Conservation (phyloP, 1,139 yeast genomes). For the Suhomyces anneliseae region DNA sequence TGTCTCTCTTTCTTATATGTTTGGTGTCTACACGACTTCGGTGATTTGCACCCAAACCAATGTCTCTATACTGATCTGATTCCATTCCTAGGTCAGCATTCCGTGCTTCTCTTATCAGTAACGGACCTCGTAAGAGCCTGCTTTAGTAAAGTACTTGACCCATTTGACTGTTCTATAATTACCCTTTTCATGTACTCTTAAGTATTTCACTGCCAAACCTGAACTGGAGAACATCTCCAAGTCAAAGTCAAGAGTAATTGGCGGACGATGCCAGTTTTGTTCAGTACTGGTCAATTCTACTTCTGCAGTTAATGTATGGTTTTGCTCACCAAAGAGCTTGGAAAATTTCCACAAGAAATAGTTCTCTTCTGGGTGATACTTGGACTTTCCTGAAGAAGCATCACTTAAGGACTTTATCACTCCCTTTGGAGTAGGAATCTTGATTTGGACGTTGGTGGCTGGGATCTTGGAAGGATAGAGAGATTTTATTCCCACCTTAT, state of each 20-base stretch:
- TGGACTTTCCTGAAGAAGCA: conserved; percentile 64
- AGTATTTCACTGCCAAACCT: conserved; percentile 71
- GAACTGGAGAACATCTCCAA: conserved; percentile 78
- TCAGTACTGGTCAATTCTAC: conserved; percentile 38
- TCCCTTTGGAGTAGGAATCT: conserved; percentile 71
- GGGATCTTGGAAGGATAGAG: conserved; percentile 58
- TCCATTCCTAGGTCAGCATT: too few relatives aligned
- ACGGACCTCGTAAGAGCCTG: conserved; percentile 80
- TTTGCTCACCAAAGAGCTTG: conserved; percentile 68
- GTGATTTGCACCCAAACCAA: too few relatives aligned
- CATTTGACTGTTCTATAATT: conserved; percentile 79
- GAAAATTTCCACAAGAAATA: conserved; percentile 68
- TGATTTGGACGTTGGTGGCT: conserved; percentile 65
- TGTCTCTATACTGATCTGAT: too few relatives aligned
- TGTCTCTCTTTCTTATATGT: too few relatives aligned
- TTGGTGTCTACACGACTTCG: too few relatives aligned
- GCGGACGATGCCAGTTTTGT: conserved; percentile 66
- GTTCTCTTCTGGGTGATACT: conserved; percentile 66
- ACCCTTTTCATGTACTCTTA: conserved; percentile 65
- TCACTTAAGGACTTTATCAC: conserved; percentile 52
- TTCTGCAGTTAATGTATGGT: conserved; percentile 54
- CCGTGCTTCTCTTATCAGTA: conserved; percentile 29
- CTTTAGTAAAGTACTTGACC: conserved; percentile 75
- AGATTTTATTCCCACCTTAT: conserved; percentile 62
- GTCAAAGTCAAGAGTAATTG: conserved; percentile 68